phyloP scores from a whole-genome alignment of 345 rosid genomes.

The Ceriops decandra region DNA sequence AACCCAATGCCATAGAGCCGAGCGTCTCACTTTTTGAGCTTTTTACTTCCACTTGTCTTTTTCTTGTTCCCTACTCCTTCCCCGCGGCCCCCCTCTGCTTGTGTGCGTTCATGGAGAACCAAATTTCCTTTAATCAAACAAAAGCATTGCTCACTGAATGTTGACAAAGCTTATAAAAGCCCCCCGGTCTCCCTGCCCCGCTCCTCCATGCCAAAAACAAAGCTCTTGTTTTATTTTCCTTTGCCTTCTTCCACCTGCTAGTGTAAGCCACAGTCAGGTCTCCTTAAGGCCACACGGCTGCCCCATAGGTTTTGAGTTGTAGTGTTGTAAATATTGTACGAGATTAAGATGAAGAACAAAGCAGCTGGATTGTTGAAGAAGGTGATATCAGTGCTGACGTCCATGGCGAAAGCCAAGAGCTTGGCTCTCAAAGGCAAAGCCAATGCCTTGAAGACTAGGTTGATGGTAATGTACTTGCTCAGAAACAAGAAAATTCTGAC shows the following conservation, averaged over 20 bases:
- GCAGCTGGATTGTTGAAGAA: constrained; percentile 53
- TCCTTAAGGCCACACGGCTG: too few species aligned
- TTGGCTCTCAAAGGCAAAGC: constrained; percentile 57
- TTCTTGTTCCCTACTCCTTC: constrained; percentile 11
- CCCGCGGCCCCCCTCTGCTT: neutral
- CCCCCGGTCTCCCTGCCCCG: neutral
- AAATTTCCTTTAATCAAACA: neutral
- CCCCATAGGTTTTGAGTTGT: neutral
- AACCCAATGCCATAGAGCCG: neutral
- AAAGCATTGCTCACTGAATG: neutral
- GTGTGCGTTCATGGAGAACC: neutral
- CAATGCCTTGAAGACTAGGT: constrained; percentile 52
- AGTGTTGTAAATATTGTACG: neutral
- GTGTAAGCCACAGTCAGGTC: neutral
- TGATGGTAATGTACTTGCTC: constrained; percentile 58
- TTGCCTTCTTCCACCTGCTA: neutral
- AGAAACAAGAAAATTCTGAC: constrained; percentile 46
- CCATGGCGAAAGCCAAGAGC: constrained; percentile 51
- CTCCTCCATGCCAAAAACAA: constrained; percentile 8
- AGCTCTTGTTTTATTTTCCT: neutral
- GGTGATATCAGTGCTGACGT: constrained; percentile 36
- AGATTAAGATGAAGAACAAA: constrained; percentile 51
- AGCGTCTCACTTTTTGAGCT: neutral
- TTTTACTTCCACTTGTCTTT: constrained; percentile 9
- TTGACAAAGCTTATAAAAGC: neutral